Base-by-base conservation (phyloP, 345 rosid genomes). In the Dipteronia sinensis region DNA sequence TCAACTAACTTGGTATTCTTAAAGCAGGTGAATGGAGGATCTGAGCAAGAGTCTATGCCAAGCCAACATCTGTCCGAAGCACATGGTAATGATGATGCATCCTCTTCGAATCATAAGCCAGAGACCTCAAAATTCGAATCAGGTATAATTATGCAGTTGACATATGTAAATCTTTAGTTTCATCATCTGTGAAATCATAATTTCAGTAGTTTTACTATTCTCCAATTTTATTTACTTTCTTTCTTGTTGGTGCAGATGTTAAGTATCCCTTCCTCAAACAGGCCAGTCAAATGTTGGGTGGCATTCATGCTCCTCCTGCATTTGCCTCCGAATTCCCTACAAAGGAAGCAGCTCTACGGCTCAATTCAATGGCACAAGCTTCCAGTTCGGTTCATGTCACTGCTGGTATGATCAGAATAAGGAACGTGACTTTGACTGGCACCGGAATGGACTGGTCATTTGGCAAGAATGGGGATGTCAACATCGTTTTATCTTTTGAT, bases 361-460 rank as follows among this genome's bases (percentile, higher is more conserved):
- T 90, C 72, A 86, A 91, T 76, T 72, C 91, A 40, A 83, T 82
- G 15, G 85, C 90, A 42, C 90, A 89, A 73, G 63, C 97, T 19
- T 92, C 99, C 59, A 89, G 90, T 72, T 92, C 97, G 2, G 87
- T 87, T 56, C 94, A 88, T 74, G 87, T 93, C 59, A 92, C 90
- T 56, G 94, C 97, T 65, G 94, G 94, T 69, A 82, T 94, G 86
- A 87, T 96, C 61, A 94, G 92, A 83, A 87, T 96, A 82, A 86
- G 93, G 62, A 79, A 72, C 71, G 58, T 76, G 74, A 82, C 78
- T 42, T 65, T 83, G 66, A 82, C 79, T 6, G 83, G 85, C 73
- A 74, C 79, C 65, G 82, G 80, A 58, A 76, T 85, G 74, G 90
- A 88, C 74, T 87, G 90, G 97, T 88, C 93, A 34, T 71, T 84